A percentile compares a stretch with the other conserved stretches of the same genome.
Evolutionary conservation across 2,329 filamentous ascomycete genomes (phyloP).

Genomic region (Metarhizium rileyi): DNA sequence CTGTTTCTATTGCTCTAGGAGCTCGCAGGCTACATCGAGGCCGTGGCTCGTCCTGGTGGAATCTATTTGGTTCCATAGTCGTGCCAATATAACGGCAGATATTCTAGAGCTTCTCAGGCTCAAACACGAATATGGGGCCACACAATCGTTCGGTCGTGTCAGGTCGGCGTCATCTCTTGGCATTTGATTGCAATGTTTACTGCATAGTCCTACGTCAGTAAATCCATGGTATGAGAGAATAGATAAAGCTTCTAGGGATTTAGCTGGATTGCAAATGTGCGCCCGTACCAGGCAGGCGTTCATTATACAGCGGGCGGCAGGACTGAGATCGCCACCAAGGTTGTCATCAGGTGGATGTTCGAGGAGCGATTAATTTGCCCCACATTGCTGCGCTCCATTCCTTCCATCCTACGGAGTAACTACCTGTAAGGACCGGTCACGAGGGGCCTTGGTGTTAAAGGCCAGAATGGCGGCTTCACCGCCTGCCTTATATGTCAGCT

Average conservation of each 20-base stretch:
- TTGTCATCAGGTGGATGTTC: no score
- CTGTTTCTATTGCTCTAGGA: slow-evolving; percentile 39
- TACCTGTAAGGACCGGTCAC: no score
- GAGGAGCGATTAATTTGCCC: no score
- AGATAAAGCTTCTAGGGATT: not conserved
- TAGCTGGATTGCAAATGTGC: not conserved
- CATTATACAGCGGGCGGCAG: no score
- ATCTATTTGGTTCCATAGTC: not conserved
- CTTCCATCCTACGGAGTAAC: no score
- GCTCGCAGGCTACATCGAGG: slow-evolving; percentile 34
- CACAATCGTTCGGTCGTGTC: not conserved
- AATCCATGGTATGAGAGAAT: not conserved
- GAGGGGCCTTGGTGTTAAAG: no score
- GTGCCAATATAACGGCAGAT: not conserved
- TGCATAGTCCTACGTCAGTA: not conserved
- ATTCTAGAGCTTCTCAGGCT: not conserved
- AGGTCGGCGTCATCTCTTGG: not conserved
- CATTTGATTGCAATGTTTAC: slow-evolving; percentile 18
- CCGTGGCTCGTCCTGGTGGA: not conserved
- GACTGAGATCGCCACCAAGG: no score
- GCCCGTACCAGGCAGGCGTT: no score
- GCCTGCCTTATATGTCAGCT: no score
- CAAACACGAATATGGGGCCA: not conserved
- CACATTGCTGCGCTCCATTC: no score
- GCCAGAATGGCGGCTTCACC: no score